Conservation (phyloP, 306 rosid species). For the Trifolium dubium region DNA sequence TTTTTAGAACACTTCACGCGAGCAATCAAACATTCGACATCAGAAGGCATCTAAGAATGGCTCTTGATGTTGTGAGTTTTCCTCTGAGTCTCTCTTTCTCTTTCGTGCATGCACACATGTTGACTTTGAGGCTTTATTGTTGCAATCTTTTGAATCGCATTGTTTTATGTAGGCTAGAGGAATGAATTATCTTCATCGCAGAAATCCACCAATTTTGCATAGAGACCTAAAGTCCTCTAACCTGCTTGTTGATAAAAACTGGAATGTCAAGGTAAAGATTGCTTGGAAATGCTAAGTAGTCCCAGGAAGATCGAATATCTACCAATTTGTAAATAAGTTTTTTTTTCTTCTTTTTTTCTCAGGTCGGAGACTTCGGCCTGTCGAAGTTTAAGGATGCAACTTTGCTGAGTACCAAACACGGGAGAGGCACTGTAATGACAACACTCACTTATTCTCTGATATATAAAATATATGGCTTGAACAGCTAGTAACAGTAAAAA, state of each 20-base stretch:
- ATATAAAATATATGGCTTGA: slow-evolving; percentile 17
- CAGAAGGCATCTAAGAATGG: slow-evolving; percentile 69
- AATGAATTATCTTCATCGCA: slow-evolving; percentile 79
- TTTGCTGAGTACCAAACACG: slow-evolving; percentile 66
- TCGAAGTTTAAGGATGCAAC: slow-evolving; percentile 72
- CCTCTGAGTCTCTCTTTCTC: slow-evolving; percentile 32
- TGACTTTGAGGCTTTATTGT: slow-evolving; percentile 22
- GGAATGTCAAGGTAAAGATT: slow-evolving; percentile 75
- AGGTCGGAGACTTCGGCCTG: slow-evolving; percentile 88
- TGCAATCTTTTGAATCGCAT: slow-evolving; percentile 25
- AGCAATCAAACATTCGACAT: slow-evolving; percentile 67
- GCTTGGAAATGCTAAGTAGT: slow-evolving; percentile 6
- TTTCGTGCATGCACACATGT: background rate
- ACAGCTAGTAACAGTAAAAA: slow-evolving; percentile 5
- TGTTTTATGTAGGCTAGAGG: slow-evolving; percentile 69
- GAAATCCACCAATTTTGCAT: slow-evolving; percentile 84
- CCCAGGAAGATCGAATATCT: slow-evolving; percentile 23
- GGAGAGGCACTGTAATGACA: slow-evolving; percentile 77
- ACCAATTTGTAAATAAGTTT: slow-evolving; percentile 25
- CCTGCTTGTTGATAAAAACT: slow-evolving; percentile 76
- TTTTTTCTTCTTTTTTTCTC: slow-evolving; percentile 15
- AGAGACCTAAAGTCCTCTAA: slow-evolving; percentile 84
- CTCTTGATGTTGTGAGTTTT: slow-evolving; percentile 78
- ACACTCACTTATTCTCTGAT: slow-evolving; percentile 17
- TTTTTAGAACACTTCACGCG: slow-evolving; percentile 69